Evolutionary conservation across 768 basidiomycete genomes (phyloP).

Genomic region (Pholiota molesta): DNA sequence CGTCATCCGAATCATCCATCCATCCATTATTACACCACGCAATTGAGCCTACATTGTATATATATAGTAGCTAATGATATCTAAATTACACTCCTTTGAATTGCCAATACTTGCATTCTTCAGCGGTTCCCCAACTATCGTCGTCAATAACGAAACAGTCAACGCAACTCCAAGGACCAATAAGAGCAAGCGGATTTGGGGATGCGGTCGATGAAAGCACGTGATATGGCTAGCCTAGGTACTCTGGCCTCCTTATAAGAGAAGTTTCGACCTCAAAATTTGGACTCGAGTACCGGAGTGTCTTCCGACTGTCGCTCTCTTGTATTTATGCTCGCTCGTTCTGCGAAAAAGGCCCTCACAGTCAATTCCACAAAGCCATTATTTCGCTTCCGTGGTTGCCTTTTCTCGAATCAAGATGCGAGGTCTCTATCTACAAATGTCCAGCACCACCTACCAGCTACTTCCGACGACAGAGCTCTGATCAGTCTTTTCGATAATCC

Average conservation of each 20-base stretch:
- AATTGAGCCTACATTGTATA: conserved; percentile 14
- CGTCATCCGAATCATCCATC: conserved; percentile 14
- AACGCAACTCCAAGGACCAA: not conserved
- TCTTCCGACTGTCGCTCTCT: not conserved
- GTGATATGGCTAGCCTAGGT: not conserved
- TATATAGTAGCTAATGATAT: conserved; percentile 22
- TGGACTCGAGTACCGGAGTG: not conserved
- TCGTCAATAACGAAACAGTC: not conserved
- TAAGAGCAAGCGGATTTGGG: conserved; percentile 1
- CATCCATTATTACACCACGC: conserved; percentile 17
- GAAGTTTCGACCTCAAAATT: conserved; percentile 7
- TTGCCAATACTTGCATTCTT: no score
- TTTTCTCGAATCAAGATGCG: conserved; percentile 34
- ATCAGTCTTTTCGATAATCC: conserved; percentile 76
- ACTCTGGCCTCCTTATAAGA: no score
- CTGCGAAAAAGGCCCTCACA: conserved; percentile 44
- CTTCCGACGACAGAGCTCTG: conserved; percentile 67
- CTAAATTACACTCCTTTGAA: not conserved
- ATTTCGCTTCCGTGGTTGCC: conserved; percentile 47
- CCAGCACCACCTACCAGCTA: conserved; percentile 55
- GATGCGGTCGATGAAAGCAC: not conserved
- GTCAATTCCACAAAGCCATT: conserved; percentile 33
- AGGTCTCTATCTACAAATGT: conserved; percentile 41
- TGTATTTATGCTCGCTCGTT: conserved; percentile 45
- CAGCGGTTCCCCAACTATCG: no score